A percentile compares a stretch with the other conserved stretches of the same genome.
Conservation (phyloP, 306 rosid genomes). For the Rubus idaeus region DNA sequence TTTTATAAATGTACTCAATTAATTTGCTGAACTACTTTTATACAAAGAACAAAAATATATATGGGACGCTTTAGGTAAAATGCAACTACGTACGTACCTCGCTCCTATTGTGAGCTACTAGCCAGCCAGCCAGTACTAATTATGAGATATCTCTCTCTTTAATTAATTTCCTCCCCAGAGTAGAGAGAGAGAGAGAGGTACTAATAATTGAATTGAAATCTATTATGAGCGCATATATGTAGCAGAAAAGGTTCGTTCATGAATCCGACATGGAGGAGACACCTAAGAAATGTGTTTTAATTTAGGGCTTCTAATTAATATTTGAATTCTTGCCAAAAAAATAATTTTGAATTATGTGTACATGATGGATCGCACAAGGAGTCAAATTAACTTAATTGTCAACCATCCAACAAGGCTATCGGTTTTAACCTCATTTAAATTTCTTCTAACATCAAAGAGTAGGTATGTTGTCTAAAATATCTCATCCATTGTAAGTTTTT, state of each 20-base stretch:
- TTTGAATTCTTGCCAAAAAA: too few relatives aligned
- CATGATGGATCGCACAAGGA: too few relatives aligned
- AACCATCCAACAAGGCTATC: too few relatives aligned
- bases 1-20: not conserved
- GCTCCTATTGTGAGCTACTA: not conserved
- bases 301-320: not conserved
- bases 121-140: not conserved
- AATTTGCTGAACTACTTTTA: not conserved
- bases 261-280: slow-evolving; percentile 2
- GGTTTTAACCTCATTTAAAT: too few relatives aligned
- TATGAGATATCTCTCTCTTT: not conserved
- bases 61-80: not conserved
- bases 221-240: not conserved
- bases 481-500: too few relatives aligned
- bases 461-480: too few relatives aligned
- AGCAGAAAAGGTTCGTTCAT: not conserved
- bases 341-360: too few relatives aligned
- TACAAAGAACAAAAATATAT: not conserved
- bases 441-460: too few relatives aligned
- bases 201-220: not conserved
- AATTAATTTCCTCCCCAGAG: not conserved
- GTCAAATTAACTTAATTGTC: too few relatives aligned
- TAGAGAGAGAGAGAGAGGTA: not conserved
- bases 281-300: not conserved
- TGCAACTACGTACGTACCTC: too few relatives aligned